A percentile compares a stretch with the other conserved stretches of the same genome.
phyloP scores from a whole-genome alignment of 2,329 filamentous ascomycete genomes.

The Cladosporium phlei region DNA sequence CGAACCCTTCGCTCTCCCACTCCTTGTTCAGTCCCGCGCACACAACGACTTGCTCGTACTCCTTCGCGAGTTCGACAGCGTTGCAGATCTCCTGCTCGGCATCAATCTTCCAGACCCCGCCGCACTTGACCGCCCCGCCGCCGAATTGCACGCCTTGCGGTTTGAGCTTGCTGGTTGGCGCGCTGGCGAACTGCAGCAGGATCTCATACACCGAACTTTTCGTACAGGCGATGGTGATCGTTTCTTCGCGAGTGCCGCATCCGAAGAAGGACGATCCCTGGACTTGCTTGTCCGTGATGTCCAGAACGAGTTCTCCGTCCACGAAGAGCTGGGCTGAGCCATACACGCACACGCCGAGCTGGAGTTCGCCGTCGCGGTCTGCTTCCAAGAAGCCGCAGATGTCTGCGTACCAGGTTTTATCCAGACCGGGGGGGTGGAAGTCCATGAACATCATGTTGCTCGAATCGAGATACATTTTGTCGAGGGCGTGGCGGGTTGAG shows the following conservation, averaged over 20 bases:
- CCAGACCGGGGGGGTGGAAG: conserved; percentile 41
- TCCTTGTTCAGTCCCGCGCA: conserved; percentile 73
- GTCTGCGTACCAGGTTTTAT: conserved; percentile 39
- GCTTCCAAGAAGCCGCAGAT: conserved; percentile 56
- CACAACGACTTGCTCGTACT: conserved; percentile 71
- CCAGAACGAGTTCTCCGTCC: conserved; percentile 58
- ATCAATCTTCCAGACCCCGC: conserved; percentile 51
- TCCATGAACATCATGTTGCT: conserved; percentile 45
- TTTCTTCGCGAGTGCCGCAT: conserved; percentile 60
- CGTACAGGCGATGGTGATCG: conserved; percentile 53
- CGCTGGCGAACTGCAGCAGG: conserved; percentile 58
- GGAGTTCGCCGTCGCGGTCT: conserved; percentile 57
- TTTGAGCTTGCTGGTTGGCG: conserved; percentile 60
- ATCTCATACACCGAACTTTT: conserved; percentile 57
- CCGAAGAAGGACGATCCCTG: conserved; percentile 63
- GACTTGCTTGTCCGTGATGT: conserved; percentile 57
- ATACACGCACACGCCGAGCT: conserved; percentile 60
- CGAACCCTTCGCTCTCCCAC: conserved; percentile 69
- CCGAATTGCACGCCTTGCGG: conserved; percentile 61
- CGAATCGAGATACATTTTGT: conserved; percentile 42
- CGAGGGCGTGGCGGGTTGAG: conserved; percentile 47
- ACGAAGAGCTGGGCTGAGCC: conserved; percentile 62
- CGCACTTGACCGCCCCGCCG: conserved; percentile 59
- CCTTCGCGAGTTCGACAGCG: conserved; percentile 62
- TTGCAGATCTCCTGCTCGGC: conserved; percentile 61